phyloP scores from a whole-genome alignment of 306 rosid species.

The Corylus avellana region DNA sequence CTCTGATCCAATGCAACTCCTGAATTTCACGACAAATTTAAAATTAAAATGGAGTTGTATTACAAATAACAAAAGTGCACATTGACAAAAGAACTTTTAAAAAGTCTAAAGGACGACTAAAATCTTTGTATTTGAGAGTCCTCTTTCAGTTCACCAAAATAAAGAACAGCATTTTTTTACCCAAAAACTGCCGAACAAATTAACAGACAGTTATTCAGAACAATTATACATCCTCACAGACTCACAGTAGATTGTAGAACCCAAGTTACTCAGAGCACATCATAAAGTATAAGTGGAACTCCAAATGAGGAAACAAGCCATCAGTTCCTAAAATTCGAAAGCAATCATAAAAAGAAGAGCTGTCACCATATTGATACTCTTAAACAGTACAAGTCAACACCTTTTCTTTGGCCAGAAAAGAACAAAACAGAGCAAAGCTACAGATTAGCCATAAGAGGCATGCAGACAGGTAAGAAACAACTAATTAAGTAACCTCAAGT shows the following conservation, averaged over 20 bases:
- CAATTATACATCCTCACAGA: background rate
- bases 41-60: background rate
- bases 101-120: background rate
- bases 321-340: background rate
- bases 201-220: background rate
- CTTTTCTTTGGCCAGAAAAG: slow-evolving; percentile 1
- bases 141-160: background rate
- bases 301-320: background rate
- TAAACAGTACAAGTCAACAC: background rate
- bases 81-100: background rate
- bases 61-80: background rate
- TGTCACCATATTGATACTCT: background rate
- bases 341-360: background rate
- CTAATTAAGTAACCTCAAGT: no score
- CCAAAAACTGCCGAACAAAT: background rate
- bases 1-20: slow-evolving; percentile 57
- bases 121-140: background rate
- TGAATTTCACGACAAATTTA: slow-evolving; percentile 31
- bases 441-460: background rate
- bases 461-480: no score
- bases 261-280: background rate
- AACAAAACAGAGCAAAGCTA: background rate
- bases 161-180: background rate
- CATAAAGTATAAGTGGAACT: background rate
- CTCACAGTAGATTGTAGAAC: background rate